phyloP scores from a whole-genome alignment of 2,329 filamentous ascomycete genomes.

The Aspergillus sp. region DNA sequence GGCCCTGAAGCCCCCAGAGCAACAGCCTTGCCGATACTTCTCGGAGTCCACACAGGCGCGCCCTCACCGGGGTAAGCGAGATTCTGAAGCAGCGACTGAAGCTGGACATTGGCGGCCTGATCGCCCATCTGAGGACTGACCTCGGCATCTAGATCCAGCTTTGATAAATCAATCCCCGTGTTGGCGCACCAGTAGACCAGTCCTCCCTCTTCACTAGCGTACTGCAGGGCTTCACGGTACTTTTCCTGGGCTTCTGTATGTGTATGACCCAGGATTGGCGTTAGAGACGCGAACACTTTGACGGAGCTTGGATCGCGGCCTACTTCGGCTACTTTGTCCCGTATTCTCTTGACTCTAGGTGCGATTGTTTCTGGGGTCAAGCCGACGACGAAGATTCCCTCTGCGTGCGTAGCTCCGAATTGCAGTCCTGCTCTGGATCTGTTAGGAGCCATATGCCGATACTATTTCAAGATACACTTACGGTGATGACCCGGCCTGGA shows the following conservation, averaged over 20 bases:
- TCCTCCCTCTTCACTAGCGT: constrained; percentile 37
- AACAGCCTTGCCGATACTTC: constrained; percentile 47
- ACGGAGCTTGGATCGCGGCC: constrained; percentile 58
- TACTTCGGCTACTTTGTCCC: constrained; percentile 49
- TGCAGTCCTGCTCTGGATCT: constrained; percentile 47
- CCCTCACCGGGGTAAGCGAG: constrained; percentile 45
- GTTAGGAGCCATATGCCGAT: too few species aligned
- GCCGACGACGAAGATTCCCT: constrained; percentile 60
- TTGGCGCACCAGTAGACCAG: constrained; percentile 17
- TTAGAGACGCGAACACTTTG: constrained; percentile 56
- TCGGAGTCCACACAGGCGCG: constrained; percentile 46
- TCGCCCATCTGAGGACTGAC: constrained; percentile 42
- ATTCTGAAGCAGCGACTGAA: background rate
- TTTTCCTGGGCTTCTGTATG: constrained; percentile 56
- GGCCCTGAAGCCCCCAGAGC: constrained; percentile 52
- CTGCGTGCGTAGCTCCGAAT: constrained; percentile 60
- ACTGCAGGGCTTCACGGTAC: constrained; percentile 49
- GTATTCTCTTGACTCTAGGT: constrained; percentile 54
- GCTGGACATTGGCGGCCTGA: background rate
- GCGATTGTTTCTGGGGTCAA: constrained; percentile 51
- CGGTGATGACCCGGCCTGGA: constrained; percentile 60
- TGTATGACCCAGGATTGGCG: constrained; percentile 50
- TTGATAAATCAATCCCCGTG: constrained; percentile 61
- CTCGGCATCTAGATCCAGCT: constrained; percentile 58
- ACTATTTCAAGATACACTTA: too few species aligned